phyloP scores from a whole-genome alignment of 768 basidiomycete species.

The Amanita inopinata region DNA sequence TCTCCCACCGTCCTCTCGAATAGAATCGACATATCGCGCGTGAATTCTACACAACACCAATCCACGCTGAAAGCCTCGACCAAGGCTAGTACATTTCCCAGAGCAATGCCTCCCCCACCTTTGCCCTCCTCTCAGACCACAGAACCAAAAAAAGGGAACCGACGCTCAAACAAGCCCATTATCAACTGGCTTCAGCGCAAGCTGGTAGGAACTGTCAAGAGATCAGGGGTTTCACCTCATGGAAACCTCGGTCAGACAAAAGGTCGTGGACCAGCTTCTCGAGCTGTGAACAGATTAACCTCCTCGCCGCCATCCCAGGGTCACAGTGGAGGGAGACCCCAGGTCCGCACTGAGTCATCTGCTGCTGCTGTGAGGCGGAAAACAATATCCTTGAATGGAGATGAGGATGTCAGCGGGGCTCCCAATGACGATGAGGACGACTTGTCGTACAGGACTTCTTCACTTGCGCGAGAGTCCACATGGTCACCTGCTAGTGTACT shows the following conservation, averaged over 20 bases:
- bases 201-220: slow-evolving; percentile 61
- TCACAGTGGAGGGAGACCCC: background rate
- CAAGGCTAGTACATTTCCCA: slow-evolving; percentile 7
- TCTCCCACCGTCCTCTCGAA: slow-evolving; percentile 6
- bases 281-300: slow-evolving; percentile 29
- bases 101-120: slow-evolving; percentile 14
- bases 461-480: slow-evolving; percentile 59
- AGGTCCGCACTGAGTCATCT: slow-evolving; percentile 1
- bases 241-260: slow-evolving; percentile 23
- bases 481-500: slow-evolving; percentile 71
- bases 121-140: slow-evolving; percentile 21
- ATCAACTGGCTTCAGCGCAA: slow-evolving; percentile 89
- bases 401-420: slow-evolving; percentile 34
- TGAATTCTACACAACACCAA: background rate
- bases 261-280: slow-evolving; percentile 19
- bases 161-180: slow-evolving; percentile 74
- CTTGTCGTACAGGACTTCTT: slow-evolving; percentile 40
- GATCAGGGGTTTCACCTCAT: slow-evolving; percentile 29
- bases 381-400: slow-evolving; percentile 58
- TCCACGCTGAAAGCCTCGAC: background rate
- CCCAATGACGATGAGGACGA: slow-evolving; percentile 39
- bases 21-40: slow-evolving; percentile 5
- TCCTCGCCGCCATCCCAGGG: slow-evolving; percentile 26
- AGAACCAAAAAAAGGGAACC: slow-evolving; percentile 53
- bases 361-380: slow-evolving; percentile 30